Evolutionary conservation across 1,284 basidiomycete species (phyloP), one percentile per base, ranked within the genome.

Genomic region (Chalciporus sp.): DNA sequence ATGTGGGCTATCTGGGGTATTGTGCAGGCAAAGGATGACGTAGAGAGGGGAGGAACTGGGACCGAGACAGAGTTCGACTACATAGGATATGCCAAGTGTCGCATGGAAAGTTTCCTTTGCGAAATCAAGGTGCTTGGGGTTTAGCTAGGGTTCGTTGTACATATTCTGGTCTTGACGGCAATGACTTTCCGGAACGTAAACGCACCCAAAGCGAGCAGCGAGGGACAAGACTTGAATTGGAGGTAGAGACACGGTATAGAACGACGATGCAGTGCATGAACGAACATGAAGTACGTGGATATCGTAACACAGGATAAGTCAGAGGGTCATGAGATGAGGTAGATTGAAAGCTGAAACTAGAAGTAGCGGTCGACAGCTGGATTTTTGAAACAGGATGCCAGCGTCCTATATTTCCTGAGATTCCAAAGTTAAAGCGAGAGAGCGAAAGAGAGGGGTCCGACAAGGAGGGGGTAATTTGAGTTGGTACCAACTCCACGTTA

Each of bases 1-100:
- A 87, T 90, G 82, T 98, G 95, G 94, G 84, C 88, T 8, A 75
- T 97, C 31, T 98, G 95, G 95, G 94, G 92, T 3, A 77, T 97
- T 56, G 85, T 97, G 10, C 93, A 95, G 70, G 93, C 92, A 2
- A 84, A 85, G 60, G 93, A 95, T 63, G 85, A 90, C 64, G 66
- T 95, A 12, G 82, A 86, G 62, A 80, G 72, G n/a, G 72, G 79
- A 41, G 77, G 80, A 23, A 67, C 68, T 33, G 76, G 80, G 20
- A 68, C 68, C 33, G 76, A 83, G 57, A 80, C 80, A 12, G 91
- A 91, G 61, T 93, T 93, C 66, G 86, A 93, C 70, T 92, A 93
- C 68, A 72, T 92, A 57, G 79, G 76, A 14, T 92, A 92, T 66
- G 82, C 90, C 14, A 73, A 73, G 54, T 82, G 82, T 66, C 80